phyloP scores from a whole-genome alignment of 2,329 filamentous ascomycete species.

The Penicillium aurantiogriseum region DNA sequence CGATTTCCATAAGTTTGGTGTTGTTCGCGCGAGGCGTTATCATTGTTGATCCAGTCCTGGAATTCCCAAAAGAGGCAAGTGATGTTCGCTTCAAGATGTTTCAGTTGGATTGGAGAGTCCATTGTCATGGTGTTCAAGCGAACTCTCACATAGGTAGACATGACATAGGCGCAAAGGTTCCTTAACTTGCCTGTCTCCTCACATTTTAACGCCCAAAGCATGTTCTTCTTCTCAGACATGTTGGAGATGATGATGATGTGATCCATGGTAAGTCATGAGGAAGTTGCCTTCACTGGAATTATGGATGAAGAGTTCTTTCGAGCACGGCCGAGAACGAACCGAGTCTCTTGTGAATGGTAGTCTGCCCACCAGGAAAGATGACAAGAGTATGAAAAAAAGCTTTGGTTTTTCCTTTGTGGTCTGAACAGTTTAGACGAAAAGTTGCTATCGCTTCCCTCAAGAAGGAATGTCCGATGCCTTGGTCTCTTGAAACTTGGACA shows the following conservation, averaged over 20 bases:
- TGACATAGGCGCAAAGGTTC: background rate
- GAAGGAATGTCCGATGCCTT: slow-evolving; percentile 33
- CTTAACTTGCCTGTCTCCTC: background rate
- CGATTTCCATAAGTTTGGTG: background rate
- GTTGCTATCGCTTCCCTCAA: slow-evolving; percentile 12
- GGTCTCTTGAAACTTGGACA: slow-evolving; percentile 43
- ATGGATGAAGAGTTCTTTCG: background rate
- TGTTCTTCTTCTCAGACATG: background rate
- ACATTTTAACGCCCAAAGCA: background rate
- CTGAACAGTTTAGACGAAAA: background rate
- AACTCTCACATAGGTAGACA: background rate
- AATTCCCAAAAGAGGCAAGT: background rate
- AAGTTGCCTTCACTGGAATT: background rate
- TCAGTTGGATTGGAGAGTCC: background rate
- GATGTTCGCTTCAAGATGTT: background rate
- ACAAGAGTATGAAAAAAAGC: background rate
- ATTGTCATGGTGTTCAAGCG: background rate
- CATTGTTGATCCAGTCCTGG: background rate
- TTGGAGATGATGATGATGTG: background rate
- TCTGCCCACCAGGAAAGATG: background rate
- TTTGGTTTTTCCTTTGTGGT: background rate
- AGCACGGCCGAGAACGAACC: background rate
- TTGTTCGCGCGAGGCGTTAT: background rate
- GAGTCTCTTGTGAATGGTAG: background rate
- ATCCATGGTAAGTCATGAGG: background rate